Evolutionary conservation across 2,329 filamentous ascomycete species (phyloP).

Genomic region (Aspergillus unguis): DNA sequence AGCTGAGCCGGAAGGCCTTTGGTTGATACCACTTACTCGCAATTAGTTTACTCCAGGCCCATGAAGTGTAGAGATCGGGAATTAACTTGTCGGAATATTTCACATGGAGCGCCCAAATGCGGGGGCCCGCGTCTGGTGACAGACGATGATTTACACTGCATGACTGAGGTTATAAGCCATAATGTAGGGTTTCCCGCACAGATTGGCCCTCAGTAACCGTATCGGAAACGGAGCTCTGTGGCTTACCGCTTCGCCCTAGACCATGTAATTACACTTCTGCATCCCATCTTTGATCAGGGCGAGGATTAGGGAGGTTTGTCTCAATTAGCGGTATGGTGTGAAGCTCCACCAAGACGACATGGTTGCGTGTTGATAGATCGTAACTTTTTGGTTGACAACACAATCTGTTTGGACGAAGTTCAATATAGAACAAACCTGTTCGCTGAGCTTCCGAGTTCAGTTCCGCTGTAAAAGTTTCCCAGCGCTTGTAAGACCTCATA

Average conservation of each 20-base stretch:
- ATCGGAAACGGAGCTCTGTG: neutral
- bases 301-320: neutral
- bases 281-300: neutral
- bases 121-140: conserved; percentile 2
- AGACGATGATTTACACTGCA: neutral
- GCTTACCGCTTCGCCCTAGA: neutral
- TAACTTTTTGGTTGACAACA: no score
- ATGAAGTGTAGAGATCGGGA: neutral
- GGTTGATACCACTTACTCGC: no score
- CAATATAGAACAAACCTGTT: no score
- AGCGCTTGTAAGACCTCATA: no score
- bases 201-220: neutral
- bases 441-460: no score
- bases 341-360: no score
- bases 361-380: no score
- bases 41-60: neutral
- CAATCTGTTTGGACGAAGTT: no score
- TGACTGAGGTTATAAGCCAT: neutral
- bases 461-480: no score
- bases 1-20: neutral
- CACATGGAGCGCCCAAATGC: neutral
- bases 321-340: neutral
- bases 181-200: neutral
- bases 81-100: neutral
- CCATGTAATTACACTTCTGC: neutral